These are phyloP conservation scores for Alternaria tenuissima DNA, from an alignment of 2,329 filamentous ascomycete species.

Conservation along the genomic window DNA sequence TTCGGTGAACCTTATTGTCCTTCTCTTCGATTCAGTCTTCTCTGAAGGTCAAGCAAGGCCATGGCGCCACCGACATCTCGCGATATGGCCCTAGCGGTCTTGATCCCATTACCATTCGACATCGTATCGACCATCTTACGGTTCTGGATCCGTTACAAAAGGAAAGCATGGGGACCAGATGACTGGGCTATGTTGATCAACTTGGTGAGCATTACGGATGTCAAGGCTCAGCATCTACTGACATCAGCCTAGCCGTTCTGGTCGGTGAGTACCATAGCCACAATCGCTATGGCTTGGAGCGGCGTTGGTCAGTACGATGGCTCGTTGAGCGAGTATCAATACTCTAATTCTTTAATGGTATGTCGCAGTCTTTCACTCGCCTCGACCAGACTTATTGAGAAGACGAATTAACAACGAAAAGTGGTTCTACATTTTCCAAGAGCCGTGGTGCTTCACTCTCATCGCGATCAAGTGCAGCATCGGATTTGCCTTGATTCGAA, in stretches of 20 bases:
- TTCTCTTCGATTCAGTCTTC: neutral
- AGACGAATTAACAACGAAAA: neutral
- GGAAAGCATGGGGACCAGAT: slow-evolving; percentile 13
- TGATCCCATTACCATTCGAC: slow-evolving; percentile 7
- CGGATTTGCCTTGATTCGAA: slow-evolving; percentile 13
- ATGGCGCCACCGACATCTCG: slow-evolving; percentile 16
- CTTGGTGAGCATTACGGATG: neutral
- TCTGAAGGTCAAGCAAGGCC: neutral
- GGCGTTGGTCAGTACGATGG: slow-evolving; percentile 9
- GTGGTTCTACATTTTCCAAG: slow-evolving; percentile 16
- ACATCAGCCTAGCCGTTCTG: slow-evolving; percentile 7
- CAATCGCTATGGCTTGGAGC: slow-evolving; percentile 13
- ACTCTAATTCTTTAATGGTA: slow-evolving; percentile 4
- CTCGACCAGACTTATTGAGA: neutral
- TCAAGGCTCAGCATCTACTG: neutral
- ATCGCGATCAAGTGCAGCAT: slow-evolving; percentile 16
- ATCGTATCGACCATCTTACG: slow-evolving; percentile 11
- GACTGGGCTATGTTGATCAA: slow-evolving; percentile 19
- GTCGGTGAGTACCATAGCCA: slow-evolving; percentile 11
- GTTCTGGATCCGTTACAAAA: slow-evolving; percentile 14
- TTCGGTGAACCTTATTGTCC: neutral
- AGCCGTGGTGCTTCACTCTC: slow-evolving; percentile 18
- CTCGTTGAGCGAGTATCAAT: slow-evolving; percentile 7
- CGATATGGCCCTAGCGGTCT: slow-evolving; percentile 12
- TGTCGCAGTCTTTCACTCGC: neutral